Percentiles rank a stretch among this genome's conserved stretches.
These are phyloP conservation scores for Zygosaccharomyces siamensis DNA, from an alignment of 805 yeast species.

Conservation along the genomic window DNA sequence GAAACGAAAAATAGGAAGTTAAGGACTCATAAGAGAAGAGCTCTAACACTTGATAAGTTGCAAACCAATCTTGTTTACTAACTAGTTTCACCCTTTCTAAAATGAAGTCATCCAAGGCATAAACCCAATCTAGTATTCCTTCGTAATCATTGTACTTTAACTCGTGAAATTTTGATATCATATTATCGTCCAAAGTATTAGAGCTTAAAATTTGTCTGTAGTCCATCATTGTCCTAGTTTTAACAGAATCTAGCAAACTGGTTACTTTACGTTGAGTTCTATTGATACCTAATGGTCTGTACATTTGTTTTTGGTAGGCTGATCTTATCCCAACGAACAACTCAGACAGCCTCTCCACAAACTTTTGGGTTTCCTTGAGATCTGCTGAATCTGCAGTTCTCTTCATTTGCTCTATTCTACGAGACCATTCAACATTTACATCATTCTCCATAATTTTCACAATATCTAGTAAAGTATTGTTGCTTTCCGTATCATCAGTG, in stretches of 20 bases:
- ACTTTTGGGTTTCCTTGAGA: conserved; percentile 25
- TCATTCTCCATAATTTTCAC: conserved; percentile 66
- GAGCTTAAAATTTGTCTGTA: conserved; percentile 13
- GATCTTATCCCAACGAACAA: conserved; percentile 64
- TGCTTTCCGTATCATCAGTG: conserved; percentile 58
- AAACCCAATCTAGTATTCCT: conserved; percentile 57
- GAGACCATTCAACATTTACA: conserved; percentile 48
- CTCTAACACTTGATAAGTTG: conserved; percentile 68
- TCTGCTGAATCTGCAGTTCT: conserved; percentile 12
- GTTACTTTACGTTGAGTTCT: conserved; percentile 23
- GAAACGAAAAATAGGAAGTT: conserved; percentile 46
- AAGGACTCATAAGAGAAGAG: conserved; percentile 54
- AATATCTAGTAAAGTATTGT: conserved; percentile 56
- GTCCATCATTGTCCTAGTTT: conserved; percentile 17
- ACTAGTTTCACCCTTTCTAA: conserved; percentile 45
- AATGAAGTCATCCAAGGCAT: conserved; percentile 58
- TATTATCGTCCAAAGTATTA: conserved; percentile 31
- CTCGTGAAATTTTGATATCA: conserved; percentile 15
- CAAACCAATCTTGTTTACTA: conserved; percentile 71
- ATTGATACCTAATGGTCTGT: conserved; percentile 47
- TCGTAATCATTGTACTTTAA: conserved; percentile 24
- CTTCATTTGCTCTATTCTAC: conserved; percentile 36
- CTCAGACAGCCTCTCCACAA: conserved; percentile 33
- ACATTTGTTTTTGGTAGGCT: conserved; percentile 62
- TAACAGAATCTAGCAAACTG: conserved; percentile 17